Percentiles rank a stretch among this genome's conserved stretches.
Conservation (phyloP, 352 stramenopile genomes). For the Globisporangium barbulae region DNA sequence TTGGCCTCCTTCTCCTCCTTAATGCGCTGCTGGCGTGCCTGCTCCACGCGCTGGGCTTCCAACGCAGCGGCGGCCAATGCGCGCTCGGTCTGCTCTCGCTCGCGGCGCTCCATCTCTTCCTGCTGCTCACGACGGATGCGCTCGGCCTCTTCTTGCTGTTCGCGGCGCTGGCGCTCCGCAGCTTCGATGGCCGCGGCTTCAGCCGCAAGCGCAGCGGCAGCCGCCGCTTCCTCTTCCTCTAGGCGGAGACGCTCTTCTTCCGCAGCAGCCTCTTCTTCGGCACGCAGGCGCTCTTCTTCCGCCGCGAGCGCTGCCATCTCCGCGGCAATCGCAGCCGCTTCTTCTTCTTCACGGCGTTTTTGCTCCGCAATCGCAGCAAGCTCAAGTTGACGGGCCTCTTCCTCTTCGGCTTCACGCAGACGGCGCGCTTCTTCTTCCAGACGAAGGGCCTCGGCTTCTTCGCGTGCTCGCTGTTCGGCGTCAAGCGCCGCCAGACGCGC, state of each 20-base stretch:
- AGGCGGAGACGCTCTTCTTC: constrained; percentile 25
- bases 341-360: constrained; percentile 33
- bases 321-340: constrained; percentile 27
- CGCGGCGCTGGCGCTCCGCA: constrained; percentile 22
- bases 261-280: constrained; percentile 27
- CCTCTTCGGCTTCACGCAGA: constrained; percentile 8
- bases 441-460: constrained; percentile 5
- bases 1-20: constrained; percentile 71
- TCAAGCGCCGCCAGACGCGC: constrained; percentile 5
- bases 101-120: constrained; percentile 21
- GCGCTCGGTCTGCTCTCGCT: constrained; percentile 33
- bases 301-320: constrained; percentile 14
- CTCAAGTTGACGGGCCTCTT: background rate
- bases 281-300: constrained; percentile 28
- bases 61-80: constrained; percentile 40
- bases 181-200: constrained; percentile 10
- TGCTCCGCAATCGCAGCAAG: constrained; percentile 24
- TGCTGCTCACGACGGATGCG: constrained; percentile 15
- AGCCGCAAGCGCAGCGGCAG: constrained; percentile 10
- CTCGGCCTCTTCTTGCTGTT: constrained; percentile 18
- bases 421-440: constrained; percentile 5
- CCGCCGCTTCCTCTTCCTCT: constrained; percentile 13
- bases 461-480: constrained; percentile 8
- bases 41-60: constrained; percentile 43
- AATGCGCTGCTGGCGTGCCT: constrained; percentile 40